These are phyloP conservation scores for Tylopilus cervinicoccineus DNA, from an alignment of 768 basidiomycete genomes.

Conservation along the genomic window DNA sequence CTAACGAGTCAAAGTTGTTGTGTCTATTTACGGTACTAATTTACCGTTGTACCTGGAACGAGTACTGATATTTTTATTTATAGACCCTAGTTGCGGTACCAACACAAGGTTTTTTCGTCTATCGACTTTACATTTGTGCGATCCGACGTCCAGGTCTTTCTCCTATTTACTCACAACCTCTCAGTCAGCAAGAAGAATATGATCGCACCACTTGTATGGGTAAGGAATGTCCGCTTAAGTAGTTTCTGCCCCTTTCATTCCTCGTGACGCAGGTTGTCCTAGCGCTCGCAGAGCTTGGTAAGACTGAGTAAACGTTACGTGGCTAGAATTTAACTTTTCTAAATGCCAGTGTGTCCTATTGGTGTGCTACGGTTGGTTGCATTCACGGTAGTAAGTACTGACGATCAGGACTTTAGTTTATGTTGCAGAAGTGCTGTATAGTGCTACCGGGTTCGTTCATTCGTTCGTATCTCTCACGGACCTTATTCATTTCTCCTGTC, in stretches of 20 bases:
- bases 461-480: no score
- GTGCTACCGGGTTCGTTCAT: background rate
- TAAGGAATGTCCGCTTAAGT: background rate
- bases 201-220: background rate
- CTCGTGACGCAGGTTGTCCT: background rate
- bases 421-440: background rate
- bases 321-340: background rate
- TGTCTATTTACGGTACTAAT: background rate
- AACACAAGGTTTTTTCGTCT: background rate
- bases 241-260: background rate
- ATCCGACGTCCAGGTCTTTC: background rate
- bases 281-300: background rate
- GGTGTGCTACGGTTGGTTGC: background rate
- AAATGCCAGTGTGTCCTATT: background rate
- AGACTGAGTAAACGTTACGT: background rate
- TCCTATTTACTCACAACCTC: background rate
- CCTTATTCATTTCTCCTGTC: background rate
- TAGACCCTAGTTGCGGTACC: background rate
- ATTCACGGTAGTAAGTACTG: no score
- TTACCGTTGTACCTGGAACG: background rate
- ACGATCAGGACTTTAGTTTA: background rate
- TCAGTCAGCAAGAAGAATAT: background rate
- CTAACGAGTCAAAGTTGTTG: background rate
- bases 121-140: background rate
- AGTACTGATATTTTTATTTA: background rate